A percentile compares a stretch with the other conserved stretches of the same genome.
phyloP scores from a whole-genome alignment of 2,329 filamentous ascomycete genomes.

The Penicillium freii region DNA sequence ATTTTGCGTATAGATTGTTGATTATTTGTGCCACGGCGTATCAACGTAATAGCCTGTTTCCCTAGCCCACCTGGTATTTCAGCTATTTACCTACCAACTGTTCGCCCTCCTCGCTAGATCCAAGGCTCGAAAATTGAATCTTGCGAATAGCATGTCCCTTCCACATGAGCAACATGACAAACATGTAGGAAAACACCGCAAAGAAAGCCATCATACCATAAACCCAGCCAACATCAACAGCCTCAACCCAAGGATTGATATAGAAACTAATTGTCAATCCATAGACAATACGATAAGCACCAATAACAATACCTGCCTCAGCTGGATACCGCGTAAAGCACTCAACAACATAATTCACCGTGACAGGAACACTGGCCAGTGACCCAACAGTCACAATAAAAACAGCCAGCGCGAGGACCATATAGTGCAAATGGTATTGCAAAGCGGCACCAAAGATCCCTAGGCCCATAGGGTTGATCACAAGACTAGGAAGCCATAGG shows the following conservation, averaged over 20 bases:
- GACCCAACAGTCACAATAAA: conserved; percentile 43
- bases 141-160: conserved; percentile 24
- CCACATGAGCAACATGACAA: conserved; percentile 29
- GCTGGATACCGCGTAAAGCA: conserved; percentile 39
- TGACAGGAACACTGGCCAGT: conserved; percentile 26
- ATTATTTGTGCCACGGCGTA: background rate
- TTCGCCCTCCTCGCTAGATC: conserved; percentile 24
- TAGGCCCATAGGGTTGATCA: conserved; percentile 32
- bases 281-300: conserved; percentile 35
- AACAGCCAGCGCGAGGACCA: conserved; percentile 41
- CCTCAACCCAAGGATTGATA: conserved; percentile 39
- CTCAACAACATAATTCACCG: conserved; percentile 29
- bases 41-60: background rate
- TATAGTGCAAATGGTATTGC: conserved; percentile 44
- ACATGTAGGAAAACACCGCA: conserved; percentile 24
- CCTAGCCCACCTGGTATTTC: background rate
- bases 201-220: conserved; percentile 46
- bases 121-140: conserved; percentile 22
- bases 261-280: conserved; percentile 44
- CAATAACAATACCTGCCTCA: conserved; percentile 35
- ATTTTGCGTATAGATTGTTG: background rate
- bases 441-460: conserved; percentile 41
- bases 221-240: conserved; percentile 40
- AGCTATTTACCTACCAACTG: conserved; percentile 9
- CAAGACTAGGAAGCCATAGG: conserved; percentile 28